Conservation (phyloP, 2,329 filamentous ascomycete genomes). For the Colletotrichum sp. region DNA sequence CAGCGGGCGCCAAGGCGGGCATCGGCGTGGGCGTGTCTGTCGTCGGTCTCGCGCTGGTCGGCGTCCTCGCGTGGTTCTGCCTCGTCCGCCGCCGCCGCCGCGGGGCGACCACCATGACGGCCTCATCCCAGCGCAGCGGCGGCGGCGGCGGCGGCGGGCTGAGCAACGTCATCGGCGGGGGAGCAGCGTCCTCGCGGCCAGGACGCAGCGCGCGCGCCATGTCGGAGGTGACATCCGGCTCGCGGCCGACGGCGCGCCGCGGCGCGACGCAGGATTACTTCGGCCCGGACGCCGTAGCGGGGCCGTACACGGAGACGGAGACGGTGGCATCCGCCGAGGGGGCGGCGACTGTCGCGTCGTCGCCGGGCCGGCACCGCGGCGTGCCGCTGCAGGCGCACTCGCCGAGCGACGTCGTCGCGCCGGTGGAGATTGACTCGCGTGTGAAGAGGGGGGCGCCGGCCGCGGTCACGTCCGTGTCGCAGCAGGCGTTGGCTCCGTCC, state of each 20-base stretch:
- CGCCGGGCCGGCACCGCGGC: slow-evolving; percentile 37
- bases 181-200: not conserved
- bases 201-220: slow-evolving; percentile 24
- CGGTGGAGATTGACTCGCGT: slow-evolving; percentile 59
- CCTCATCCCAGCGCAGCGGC: not conserved
- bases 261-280: slow-evolving; percentile 47
- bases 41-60: slow-evolving; percentile 46
- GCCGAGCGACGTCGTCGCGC: slow-evolving; percentile 53
- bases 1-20: slow-evolving; percentile 58
- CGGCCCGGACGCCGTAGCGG: slow-evolving; percentile 46
- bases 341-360: not conserved
- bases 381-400: slow-evolving; percentile 50
- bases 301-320: slow-evolving; percentile 50
- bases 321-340: not conserved
- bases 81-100: slow-evolving; percentile 42
- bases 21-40: slow-evolving; percentile 60
- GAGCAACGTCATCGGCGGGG: too few species aligned
- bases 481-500: slow-evolving; percentile 31
- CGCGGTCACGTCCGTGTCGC: slow-evolving; percentile 5
- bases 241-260: slow-evolving; percentile 27
- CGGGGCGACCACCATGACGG: slow-evolving; percentile 11
- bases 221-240: slow-evolving; percentile 37
- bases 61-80: slow-evolving; percentile 51
- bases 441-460: not conserved
- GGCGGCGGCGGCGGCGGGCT: slow-evolving; percentile 14